Evolutionary conservation across 2,329 filamentous ascomycete genomes (phyloP).

Genomic region (Scleromitrula shiraiana): DNA sequence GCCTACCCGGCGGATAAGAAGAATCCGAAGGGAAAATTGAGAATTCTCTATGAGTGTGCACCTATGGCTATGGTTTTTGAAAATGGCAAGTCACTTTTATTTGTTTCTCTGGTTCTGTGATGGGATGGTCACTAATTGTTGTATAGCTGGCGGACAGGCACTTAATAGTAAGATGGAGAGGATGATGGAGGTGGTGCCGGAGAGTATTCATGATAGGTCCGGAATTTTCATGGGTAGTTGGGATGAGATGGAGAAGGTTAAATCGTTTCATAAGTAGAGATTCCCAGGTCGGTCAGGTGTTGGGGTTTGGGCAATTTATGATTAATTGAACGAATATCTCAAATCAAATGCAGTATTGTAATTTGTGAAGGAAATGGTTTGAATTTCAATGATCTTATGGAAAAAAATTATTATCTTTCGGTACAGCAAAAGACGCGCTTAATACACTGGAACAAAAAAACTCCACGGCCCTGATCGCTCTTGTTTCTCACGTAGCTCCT

Average conservation of each 20-base stretch:
- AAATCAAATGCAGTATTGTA: not conserved
- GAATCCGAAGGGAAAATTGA: constrained; percentile 94
- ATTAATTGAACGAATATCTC: not conserved
- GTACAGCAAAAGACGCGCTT: too few relatives aligned
- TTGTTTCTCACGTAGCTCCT: too few relatives aligned
- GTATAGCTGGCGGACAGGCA: constrained; percentile 78
- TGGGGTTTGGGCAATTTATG: not conserved
- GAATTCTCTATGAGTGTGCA: constrained; percentile 96
- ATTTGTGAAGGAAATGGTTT: not conserved
- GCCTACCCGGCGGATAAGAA: constrained; percentile 97
- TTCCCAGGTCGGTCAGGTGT: not conserved
- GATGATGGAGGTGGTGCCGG: constrained; percentile 82
- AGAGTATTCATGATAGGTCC: constrained; percentile 89
- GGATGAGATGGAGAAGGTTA: constrained; percentile 94
- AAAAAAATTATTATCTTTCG: too few relatives aligned
- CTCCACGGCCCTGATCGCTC: too few relatives aligned
- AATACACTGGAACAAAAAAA: too few relatives aligned
- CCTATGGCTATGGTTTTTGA: constrained; percentile 99
- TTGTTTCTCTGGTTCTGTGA: not conserved
- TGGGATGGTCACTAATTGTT: constrained; percentile 25
- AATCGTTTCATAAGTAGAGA: constrained; percentile 35
- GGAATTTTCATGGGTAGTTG: constrained; percentile 95
- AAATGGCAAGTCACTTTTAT: constrained; percentile 60
- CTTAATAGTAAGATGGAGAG: constrained; percentile 85
- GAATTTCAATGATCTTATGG: too few relatives aligned